Percentiles rank a stretch among this genome's conserved stretches.
phyloP scores from a whole-genome alignment of 1,284 basidiomycete genomes.

The Pseudozyma flocculosa region DNA sequence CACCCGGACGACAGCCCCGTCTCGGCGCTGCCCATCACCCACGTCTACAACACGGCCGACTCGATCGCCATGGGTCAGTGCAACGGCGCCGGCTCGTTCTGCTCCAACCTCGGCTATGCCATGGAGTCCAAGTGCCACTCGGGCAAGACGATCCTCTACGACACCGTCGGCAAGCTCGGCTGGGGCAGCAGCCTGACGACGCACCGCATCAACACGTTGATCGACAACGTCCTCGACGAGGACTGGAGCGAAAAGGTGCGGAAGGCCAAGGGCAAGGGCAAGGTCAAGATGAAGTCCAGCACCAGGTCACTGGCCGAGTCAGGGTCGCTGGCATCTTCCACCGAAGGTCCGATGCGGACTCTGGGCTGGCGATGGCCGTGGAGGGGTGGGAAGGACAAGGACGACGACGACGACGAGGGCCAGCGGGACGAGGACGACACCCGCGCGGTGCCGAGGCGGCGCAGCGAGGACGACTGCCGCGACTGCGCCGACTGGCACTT shows the following conservation, averaged over 20 bases:
- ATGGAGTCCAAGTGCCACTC: conserved; percentile 68
- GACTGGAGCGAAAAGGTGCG: conserved; percentile 69
- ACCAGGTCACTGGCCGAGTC: conserved; percentile 28
- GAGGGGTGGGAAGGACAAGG: conserved; percentile 21
- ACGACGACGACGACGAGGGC: conserved; percentile 17
- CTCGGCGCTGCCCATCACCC: conserved; percentile 61
- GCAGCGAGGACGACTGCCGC: conserved; percentile 30
- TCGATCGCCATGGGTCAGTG: conserved; percentile 63
- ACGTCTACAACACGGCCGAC: conserved; percentile 78
- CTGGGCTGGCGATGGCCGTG: conserved; percentile 40
- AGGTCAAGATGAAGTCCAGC: not conserved
- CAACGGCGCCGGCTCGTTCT: conserved; percentile 42
- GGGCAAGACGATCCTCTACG: conserved; percentile 81
- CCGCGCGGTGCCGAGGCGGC: conserved; percentile 27
- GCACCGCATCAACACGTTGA: conserved; percentile 74
- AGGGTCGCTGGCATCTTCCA: too few relatives aligned
- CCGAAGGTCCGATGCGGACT: too few relatives aligned
- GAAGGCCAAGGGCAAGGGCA: conserved; percentile 1
- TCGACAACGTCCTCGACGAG: conserved; percentile 70
- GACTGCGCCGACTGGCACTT: conserved; percentile 48
- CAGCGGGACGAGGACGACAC: conserved; percentile 34
- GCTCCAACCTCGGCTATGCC: conserved; percentile 55
- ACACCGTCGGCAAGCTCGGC: conserved; percentile 77
- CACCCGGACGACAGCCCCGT: conserved; percentile 39
- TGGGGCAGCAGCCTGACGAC: conserved; percentile 79